These are phyloP conservation scores for Halteria grandinella DNA, from an alignment of 73 alveolate species.

Conservation along the genomic window DNA sequence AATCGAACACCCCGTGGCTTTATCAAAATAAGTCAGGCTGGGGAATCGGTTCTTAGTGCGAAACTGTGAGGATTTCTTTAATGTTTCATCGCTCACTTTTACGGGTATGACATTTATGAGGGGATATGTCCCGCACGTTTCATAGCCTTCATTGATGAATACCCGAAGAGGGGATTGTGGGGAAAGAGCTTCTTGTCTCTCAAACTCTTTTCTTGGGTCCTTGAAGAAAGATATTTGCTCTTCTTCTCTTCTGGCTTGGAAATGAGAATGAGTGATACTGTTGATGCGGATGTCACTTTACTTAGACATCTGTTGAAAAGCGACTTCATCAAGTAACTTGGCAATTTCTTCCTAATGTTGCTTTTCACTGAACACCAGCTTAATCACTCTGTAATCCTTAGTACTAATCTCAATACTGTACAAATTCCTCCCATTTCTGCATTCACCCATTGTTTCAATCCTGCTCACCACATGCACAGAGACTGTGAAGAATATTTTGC, in stretches of 20 bases:
- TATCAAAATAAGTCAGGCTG: conserved; percentile 78
- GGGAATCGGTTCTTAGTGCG: conserved; percentile 90
- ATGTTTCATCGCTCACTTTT: conserved; percentile 63
- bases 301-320: conserved; percentile 3
- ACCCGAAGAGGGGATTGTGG: conserved; percentile 52
- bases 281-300: background rate
- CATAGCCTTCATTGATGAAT: conserved; percentile 51
- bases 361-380: conserved; percentile 5
- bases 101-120: conserved; percentile 76
- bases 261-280: background rate
- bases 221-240: conserved; percentile 56
- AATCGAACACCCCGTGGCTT: conserved; percentile 67
- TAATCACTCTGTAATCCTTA: conserved; percentile 23
- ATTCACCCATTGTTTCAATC: no score
- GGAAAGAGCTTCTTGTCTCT: conserved; percentile 69
- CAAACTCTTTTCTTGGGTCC: conserved; percentile 68
- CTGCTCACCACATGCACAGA: no score
- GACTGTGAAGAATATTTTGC: no score
- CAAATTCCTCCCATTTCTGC: background rate
- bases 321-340: background rate
- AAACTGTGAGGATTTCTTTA: conserved; percentile 68
- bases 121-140: conserved; percentile 87
- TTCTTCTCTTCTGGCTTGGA: conserved; percentile 25
- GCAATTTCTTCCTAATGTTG: background rate
- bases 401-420: conserved; percentile 13